Conservation (phyloP, 768 basidiomycete species). For the Hypsizygus marmoreus region DNA sequence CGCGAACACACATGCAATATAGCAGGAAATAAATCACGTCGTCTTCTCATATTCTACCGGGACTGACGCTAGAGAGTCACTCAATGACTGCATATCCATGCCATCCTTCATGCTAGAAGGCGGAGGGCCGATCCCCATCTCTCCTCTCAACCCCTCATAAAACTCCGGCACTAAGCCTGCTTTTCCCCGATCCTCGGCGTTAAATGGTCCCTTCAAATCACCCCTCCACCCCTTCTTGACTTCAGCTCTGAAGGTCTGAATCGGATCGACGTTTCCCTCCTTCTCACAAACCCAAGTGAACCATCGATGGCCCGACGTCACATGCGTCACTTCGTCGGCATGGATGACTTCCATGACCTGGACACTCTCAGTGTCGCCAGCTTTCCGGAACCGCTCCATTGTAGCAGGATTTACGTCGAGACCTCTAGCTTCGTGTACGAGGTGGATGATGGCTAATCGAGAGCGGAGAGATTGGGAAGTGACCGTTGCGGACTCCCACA, state of each 20-base stretch:
- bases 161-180: conserved; percentile 74
- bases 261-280: conserved; percentile 53
- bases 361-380: conserved; percentile 69
- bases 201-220: conserved; percentile 81
- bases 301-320: conserved; percentile 82
- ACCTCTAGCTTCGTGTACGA: conserved; percentile 83
- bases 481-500: conserved; percentile 77
- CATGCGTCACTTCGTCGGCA: conserved; percentile 80
- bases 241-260: conserved; percentile 67
- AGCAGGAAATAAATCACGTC: too few relatives aligned
- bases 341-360: conserved; percentile 74
- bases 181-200: conserved; percentile 67
- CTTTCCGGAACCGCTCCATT: conserved; percentile 68
- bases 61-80: conserved; percentile 18
- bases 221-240: conserved; percentile 72
- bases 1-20: not conserved
- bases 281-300: conserved; percentile 74
- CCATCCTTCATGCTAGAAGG: not conserved
- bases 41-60: conserved; percentile 21
- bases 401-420: conserved; percentile 83
- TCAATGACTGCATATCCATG: conserved; percentile 6
- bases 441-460: conserved; percentile 80
- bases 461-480: conserved; percentile 70
- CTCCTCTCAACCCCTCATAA: conserved; percentile 71
- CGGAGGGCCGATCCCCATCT: conserved; percentile 40